phyloP scores from a whole-genome alignment of 2,329 filamentous ascomycete species.

The Venturiaceae sp. region DNA sequence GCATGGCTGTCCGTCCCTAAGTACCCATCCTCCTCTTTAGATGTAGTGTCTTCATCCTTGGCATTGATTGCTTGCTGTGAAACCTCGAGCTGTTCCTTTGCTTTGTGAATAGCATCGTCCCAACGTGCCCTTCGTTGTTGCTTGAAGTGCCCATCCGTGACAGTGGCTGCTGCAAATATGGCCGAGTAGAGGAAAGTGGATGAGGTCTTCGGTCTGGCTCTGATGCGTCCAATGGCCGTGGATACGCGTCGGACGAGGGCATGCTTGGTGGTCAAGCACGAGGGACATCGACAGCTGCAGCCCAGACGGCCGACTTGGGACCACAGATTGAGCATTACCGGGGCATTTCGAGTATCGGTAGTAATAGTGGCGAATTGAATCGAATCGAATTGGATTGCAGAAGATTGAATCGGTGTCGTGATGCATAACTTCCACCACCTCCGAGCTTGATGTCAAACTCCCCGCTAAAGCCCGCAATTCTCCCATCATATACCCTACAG shows the following conservation, averaged over 20 bases:
- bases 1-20: not conserved
- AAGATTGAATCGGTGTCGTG: no score
- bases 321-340: slow-evolving; percentile 6
- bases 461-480: not conserved
- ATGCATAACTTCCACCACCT: not conserved
- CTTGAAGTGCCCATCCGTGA: slow-evolving; percentile 53
- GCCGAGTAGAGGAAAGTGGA: slow-evolving; percentile 58
- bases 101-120: slow-evolving; percentile 50
- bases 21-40: not conserved
- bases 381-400: no score
- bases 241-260: slow-evolving; percentile 30
- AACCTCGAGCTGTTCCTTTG: slow-evolving; percentile 34
- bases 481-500: not conserved
- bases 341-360: not conserved
- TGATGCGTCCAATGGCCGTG: not conserved
- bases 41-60: no score
- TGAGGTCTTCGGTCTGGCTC: slow-evolving; percentile 33
- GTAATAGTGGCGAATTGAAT: not conserved
- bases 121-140: slow-evolving; percentile 48
- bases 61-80: not conserved
- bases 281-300: slow-evolving; percentile 46
- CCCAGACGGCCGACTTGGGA: not conserved
- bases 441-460: not conserved
- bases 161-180: slow-evolving; percentile 54
- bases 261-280: slow-evolving; percentile 40